Evolutionary conservation across 1,284 basidiomycete species (phyloP).

Genomic region (Rhodotorula sp.): DNA sequence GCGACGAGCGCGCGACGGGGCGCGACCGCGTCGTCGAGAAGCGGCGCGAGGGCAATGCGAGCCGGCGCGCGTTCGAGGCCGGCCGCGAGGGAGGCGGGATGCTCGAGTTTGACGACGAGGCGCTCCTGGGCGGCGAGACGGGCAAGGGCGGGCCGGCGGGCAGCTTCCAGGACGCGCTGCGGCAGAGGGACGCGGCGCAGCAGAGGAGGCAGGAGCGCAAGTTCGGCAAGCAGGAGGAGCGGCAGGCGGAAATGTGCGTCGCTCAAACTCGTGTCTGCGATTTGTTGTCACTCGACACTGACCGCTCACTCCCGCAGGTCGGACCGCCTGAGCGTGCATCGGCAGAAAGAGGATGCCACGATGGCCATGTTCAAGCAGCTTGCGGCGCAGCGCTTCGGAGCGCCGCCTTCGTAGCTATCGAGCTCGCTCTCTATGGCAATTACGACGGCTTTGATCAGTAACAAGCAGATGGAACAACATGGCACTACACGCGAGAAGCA

Average conservation of each 20-base stretch:
- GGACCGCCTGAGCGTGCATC: slow-evolving; percentile 24
- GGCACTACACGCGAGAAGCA: too few relatives aligned
- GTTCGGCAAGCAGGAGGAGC: slow-evolving; percentile 17
- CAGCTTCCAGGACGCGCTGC: slow-evolving; percentile 31
- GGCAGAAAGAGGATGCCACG: slow-evolving; percentile 36
- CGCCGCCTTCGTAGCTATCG: neutral
- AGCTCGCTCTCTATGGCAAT: too few relatives aligned
- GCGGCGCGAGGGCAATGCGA: slow-evolving; percentile 25
- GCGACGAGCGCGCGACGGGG: slow-evolving; percentile 39
- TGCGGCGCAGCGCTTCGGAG: slow-evolving; percentile 30
- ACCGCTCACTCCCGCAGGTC: neutral
- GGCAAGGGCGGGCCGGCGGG: neutral
- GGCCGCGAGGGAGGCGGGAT: slow-evolving; percentile 29
- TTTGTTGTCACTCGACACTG: neutral
- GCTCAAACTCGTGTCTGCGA: neutral
- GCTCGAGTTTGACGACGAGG: slow-evolving; percentile 33
- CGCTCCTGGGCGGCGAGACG: slow-evolving; percentile 21
- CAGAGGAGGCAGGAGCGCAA: slow-evolving; percentile 21
- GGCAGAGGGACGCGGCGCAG: slow-evolving; percentile 18
- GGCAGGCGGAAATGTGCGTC: slow-evolving; percentile 27
- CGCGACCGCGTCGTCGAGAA: slow-evolving; percentile 38
- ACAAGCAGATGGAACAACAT: too few relatives aligned
- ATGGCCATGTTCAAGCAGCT: slow-evolving; percentile 40
- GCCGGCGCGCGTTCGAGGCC: slow-evolving; percentile 21
- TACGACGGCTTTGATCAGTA: too few relatives aligned